Conservation (phyloP, 441 rosid species). For the Bocquillonia castaneifolia region DNA sequence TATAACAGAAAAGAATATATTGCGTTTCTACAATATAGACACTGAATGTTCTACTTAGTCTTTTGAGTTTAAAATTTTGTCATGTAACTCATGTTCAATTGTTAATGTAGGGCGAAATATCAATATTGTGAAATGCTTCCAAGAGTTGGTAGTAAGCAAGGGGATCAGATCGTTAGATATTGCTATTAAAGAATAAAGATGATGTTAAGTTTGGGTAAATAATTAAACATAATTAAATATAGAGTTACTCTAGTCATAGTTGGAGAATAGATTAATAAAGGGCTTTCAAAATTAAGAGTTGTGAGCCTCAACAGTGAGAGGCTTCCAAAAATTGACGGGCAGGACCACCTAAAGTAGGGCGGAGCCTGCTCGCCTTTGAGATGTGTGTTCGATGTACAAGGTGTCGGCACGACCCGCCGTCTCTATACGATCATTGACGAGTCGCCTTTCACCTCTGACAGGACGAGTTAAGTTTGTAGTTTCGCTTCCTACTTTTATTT, state of each 20-base stretch:
- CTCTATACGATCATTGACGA: conserved; percentile 69
- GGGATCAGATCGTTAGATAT: too few species aligned
- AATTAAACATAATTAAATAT: too few species aligned
- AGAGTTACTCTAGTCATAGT: too few species aligned
- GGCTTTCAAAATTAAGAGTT: background rate
- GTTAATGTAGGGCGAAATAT: too few species aligned
- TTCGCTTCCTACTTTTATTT: background rate
- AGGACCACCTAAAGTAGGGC: conserved; percentile 47
- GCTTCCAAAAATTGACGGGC: conserved; percentile 94
- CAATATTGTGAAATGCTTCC: too few species aligned
- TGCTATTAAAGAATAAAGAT: too few species aligned
- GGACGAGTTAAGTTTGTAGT: conserved; percentile 20
- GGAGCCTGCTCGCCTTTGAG: conserved; percentile 47
- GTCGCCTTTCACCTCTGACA: conserved; percentile 78
- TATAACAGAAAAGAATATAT: background rate
- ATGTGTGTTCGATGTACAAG: conserved; percentile 41
- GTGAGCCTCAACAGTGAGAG: conserved; percentile 17
- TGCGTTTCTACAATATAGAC: background rate
- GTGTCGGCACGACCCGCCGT: conserved; percentile 85
- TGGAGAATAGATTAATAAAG: background rate
- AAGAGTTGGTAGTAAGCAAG: too few species aligned
- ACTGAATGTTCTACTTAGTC: background rate
- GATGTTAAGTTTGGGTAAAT: too few species aligned
- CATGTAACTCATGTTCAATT: background rate
- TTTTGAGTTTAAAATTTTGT: background rate